Percentiles rank a stretch among this genome's conserved stretches.
Conservation (phyloP, 495 filamentous ascomycete species). For the Haplographium delicatum region DNA sequence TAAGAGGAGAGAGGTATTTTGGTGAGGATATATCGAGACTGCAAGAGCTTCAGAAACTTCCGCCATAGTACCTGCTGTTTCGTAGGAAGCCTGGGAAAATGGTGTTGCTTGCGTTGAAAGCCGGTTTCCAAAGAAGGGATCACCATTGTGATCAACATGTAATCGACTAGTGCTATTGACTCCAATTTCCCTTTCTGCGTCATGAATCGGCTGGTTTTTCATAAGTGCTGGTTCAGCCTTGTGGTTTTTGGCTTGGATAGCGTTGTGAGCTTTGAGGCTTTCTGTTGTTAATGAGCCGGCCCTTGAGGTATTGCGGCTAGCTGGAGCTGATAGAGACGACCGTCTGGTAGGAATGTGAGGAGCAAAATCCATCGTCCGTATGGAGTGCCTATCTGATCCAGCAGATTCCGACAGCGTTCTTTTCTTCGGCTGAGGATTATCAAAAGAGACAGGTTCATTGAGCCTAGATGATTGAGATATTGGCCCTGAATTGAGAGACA, state of each 20-base stretch:
- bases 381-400: slow-evolving; percentile 17
- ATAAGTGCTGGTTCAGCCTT: neutral
- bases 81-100: slow-evolving; percentile 55
- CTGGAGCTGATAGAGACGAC: slow-evolving; percentile 67
- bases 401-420: slow-evolving; percentile 23
- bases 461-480: slow-evolving; percentile 40
- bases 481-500: slow-evolving; percentile 41
- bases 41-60: slow-evolving; percentile 75
- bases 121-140: slow-evolving; percentile 49
- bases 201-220: slow-evolving; percentile 1
- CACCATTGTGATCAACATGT: slow-evolving; percentile 43
- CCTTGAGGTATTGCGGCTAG: slow-evolving; percentile 61
- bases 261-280: slow-evolving; percentile 57
- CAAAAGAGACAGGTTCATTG: slow-evolving; percentile 31
- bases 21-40: slow-evolving; percentile 78
- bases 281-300: slow-evolving; percentile 57
- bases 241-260: slow-evolving; percentile 25
- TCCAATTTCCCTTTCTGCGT: slow-evolving; percentile 17
- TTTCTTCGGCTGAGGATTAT: slow-evolving; percentile 7
- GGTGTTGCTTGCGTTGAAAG: slow-evolving; percentile 49
- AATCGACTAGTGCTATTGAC: slow-evolving; percentile 7
- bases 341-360: slow-evolving; percentile 57
- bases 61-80: slow-evolving; percentile 43
- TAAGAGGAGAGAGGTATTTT: slow-evolving; percentile 74
- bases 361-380: slow-evolving; percentile 49